Evolutionary conservation across 805 yeast genomes (phyloP), one percentile per base, ranked within the genome.

Genomic region (Ogataea ramenticola): DNA sequence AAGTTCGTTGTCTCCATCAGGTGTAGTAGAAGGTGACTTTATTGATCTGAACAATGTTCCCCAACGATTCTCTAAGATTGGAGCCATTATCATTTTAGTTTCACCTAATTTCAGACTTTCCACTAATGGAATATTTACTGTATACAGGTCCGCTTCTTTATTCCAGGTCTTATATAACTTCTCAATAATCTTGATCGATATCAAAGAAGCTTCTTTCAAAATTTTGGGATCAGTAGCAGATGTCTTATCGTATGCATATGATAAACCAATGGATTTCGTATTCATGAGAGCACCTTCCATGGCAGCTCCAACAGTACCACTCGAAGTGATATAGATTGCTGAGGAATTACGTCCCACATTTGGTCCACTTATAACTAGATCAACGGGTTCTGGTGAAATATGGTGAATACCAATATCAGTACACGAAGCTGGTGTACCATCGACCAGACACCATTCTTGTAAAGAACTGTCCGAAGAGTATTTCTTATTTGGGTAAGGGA

Each of bases 251-350:
- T 83, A 93, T n/a, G 95, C 93, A 71, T 79, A 91, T 32, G 95
- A 85, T 30, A 93, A 55, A 2, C 96, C 97, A 49, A 93, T 72
- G 5, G 96, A 68, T 51, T 72, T 80, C 27, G 79, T 77, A 0
- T 81, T 82, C 44, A 73, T 77, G 36, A 90, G 76, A 2, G 84
- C 86, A 1, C 90, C 95, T 65, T 93, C 99, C 88, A 90, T 77
- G 1, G 97, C 93, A 3, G 96, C 98, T 22, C 99, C 99, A 16
- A 93, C 82, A 2, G 99, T 93, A 14, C 99, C 99, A 52, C 95
- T 82, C 4, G 96, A 80, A 54, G 93, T 74, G 44, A 89, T 85
- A 62, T 89, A 93, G 38, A 91, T 76, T 6, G 95, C 88, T 21
- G 91, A 79, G 2, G 96, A 81, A 63, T 93, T 93, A 58, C 96